Conservation (phyloP, 1,284 basidiomycete species). For the Trametes versicolor region DNA sequence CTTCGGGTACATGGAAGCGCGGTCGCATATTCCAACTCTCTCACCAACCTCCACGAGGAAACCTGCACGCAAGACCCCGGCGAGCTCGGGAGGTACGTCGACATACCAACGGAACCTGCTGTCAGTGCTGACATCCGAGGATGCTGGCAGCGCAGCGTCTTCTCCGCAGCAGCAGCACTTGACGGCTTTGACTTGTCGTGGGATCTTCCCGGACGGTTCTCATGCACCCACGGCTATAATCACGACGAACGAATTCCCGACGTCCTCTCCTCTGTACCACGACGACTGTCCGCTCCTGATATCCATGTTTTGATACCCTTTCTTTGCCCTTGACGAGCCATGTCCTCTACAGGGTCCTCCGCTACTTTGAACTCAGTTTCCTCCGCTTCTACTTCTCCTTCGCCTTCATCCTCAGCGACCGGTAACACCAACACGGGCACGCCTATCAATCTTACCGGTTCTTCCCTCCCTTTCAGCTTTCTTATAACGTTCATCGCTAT, state of each 20-base stretch:
- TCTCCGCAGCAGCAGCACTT: slow-evolving; percentile 16
- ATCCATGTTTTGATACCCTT: slow-evolving; percentile 26
- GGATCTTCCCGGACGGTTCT: slow-evolving; percentile 14
- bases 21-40: background rate
- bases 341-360: slow-evolving; percentile 18
- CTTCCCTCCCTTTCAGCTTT: slow-evolving; percentile 60
- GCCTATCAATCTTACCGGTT: slow-evolving; percentile 22
- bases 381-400: slow-evolving; percentile 3
- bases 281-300: slow-evolving; percentile 10
- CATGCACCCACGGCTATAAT: slow-evolving; percentile 25
- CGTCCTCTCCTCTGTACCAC: slow-evolving; percentile 13
- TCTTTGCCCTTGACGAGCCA: slow-evolving; percentile 3
- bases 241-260: slow-evolving; percentile 11
- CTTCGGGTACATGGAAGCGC: background rate
- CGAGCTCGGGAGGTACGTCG: slow-evolving; percentile 8
- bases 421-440: slow-evolving; percentile 2
- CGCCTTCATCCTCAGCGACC: slow-evolving; percentile 10
- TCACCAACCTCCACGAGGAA: background rate
- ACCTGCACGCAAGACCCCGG: background rate
- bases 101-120: background rate
- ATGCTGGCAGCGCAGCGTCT: background rate
- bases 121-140: too few species aligned
- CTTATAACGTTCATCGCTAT: slow-evolving; percentile 68
- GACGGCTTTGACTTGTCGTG: slow-evolving; percentile 19
- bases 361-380: slow-evolving; percentile 7